Conservation (phyloP, 768 basidiomycete genomes). For the Psilocybe cyanescens region DNA sequence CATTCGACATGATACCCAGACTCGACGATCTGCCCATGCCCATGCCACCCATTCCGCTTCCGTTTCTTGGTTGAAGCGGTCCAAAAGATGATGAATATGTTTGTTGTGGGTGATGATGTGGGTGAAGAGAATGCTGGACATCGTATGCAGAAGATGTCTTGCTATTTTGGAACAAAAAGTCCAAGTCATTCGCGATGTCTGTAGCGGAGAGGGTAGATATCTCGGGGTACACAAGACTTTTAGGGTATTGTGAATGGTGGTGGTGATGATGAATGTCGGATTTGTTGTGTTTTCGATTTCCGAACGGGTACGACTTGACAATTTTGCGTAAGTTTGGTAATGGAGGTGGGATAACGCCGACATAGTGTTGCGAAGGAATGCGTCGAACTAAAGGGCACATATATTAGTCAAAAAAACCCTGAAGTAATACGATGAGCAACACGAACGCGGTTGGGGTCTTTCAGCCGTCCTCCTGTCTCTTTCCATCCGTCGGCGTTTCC, state of each 20-base stretch:
- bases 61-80: conserved; percentile 13
- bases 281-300: conserved; percentile 32
- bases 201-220: conserved; percentile 47
- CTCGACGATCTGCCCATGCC: conserved; percentile 12
- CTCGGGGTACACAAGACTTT: conserved; percentile 45
- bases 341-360: conserved; percentile 38
- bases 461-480: conserved; percentile 82
- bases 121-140: conserved; percentile 16
- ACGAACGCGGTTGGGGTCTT: conserved; percentile 73
- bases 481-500: conserved; percentile 84
- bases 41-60: neutral
- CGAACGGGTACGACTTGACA: conserved; percentile 60
- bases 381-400: conserved; percentile 45
- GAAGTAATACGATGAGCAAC: neutral
- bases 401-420: neutral
- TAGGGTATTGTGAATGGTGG: conserved; percentile 25
- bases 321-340: conserved; percentile 72
- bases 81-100: conserved; percentile 11
- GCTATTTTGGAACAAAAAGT: conserved; percentile 54
- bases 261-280: conserved; percentile 22
- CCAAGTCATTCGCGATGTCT: conserved; percentile 58
- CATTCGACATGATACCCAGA: conserved; percentile 22
- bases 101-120: conserved; percentile 14
- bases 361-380: conserved; percentile 57
- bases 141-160: conserved; percentile 18